Conservation (phyloP, 2,329 filamentous ascomycete genomes). For the Westerdykella ornata region DNA sequence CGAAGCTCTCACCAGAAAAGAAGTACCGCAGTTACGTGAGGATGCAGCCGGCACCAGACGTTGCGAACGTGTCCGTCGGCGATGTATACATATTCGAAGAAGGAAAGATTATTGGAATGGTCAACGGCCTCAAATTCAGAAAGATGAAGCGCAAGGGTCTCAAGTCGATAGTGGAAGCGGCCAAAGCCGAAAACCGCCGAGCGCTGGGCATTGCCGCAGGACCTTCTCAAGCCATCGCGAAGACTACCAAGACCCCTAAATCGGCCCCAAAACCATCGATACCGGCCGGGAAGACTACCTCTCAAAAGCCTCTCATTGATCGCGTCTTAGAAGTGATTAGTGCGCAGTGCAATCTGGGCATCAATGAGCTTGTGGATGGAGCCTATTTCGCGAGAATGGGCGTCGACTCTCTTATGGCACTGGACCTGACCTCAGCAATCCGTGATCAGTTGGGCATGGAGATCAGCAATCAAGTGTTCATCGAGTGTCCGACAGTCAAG, state of each 20-base stretch:
- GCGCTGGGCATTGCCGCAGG: no score
- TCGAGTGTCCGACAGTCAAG: conserved; percentile 19
- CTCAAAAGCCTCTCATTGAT: conserved; percentile 44
- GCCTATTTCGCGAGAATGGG: conserved; percentile 57
- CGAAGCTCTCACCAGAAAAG: conserved; percentile 46
- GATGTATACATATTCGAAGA: conserved; percentile 56
- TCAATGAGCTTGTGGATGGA: conserved; percentile 53
- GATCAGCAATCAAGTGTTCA: conserved; percentile 13
- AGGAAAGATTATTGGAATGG: conserved; percentile 53
- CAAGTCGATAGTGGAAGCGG: conserved; percentile 32
- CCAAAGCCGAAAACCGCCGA: no score
- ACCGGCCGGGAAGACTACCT: conserved; percentile 11
- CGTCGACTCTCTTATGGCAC: conserved; percentile 55
- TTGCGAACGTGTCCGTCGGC: conserved; percentile 46
- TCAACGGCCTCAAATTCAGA: conserved; percentile 60
- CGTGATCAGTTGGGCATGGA: conserved; percentile 13
- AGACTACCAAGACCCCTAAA: conserved; percentile 45
- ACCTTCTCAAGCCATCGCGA: conserved; percentile 39
- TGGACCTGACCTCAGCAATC: conserved; percentile 30
- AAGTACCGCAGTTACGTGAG: conserved; percentile 56
- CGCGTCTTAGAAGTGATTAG: conserved; percentile 60
- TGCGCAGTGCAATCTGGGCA: conserved; percentile 56
- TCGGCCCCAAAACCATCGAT: no score
- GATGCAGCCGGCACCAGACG: conserved; percentile 52
- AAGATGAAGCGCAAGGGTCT: conserved; percentile 60